These are phyloP conservation scores for Juglanconis juglandina DNA, from an alignment of 2,329 filamentous ascomycete species.

Conservation along the genomic window DNA sequence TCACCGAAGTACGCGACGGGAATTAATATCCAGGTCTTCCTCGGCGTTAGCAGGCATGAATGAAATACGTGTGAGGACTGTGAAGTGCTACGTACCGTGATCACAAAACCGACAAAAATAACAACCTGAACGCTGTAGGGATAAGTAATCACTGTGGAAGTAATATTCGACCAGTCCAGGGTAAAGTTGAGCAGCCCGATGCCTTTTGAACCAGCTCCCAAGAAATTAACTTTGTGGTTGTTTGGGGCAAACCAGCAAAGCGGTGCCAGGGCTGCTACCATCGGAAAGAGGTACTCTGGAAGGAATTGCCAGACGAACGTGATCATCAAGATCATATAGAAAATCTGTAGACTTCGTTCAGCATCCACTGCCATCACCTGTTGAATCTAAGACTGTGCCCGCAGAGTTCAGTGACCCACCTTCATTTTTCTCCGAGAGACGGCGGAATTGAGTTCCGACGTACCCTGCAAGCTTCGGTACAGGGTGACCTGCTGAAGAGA, in stretches of 20 bases:
- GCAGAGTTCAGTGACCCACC: background rate
- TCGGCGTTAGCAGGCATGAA: background rate
- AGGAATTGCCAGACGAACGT: constrained; percentile 22
- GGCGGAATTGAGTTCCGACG: constrained; percentile 6
- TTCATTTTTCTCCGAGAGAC: constrained; percentile 10
- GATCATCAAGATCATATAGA: constrained; percentile 14
- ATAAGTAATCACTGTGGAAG: constrained; percentile 21
- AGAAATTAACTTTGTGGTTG: constrained; percentile 22
- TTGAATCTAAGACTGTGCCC: background rate
- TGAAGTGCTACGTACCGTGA: background rate
- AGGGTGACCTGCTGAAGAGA: constrained; percentile 21
- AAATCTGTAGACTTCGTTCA: constrained; percentile 6
- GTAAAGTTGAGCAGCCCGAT: constrained; percentile 22
- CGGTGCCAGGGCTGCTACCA: constrained; percentile 20
- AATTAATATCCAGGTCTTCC: constrained; percentile 22
- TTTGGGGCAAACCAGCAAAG: constrained; percentile 23
- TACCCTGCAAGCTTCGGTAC: constrained; percentile 20
- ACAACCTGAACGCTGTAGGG: constrained; percentile 22
- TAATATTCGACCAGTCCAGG: constrained; percentile 23
- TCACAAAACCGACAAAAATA: constrained; percentile 19
- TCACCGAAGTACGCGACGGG: constrained; percentile 22
- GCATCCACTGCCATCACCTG: too few species aligned
- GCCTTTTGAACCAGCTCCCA: constrained; percentile 20
- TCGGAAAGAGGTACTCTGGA: constrained; percentile 20
- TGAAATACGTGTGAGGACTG: background rate